Evolutionary conservation across 352 stramenopile species (phyloP).

Genomic region (Pythium plurisporium): DNA sequence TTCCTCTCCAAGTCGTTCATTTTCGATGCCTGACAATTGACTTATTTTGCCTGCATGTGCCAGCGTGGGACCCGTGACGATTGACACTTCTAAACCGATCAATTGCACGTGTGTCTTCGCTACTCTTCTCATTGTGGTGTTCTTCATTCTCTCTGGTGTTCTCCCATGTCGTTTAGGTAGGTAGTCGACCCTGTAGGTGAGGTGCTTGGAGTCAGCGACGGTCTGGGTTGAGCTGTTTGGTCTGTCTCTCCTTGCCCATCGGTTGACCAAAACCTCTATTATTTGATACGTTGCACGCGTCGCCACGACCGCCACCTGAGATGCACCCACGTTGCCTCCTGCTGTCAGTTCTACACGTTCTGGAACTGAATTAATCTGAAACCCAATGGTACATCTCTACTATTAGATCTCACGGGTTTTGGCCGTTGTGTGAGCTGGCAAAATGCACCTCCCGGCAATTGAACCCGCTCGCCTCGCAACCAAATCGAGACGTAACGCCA

Average conservation of each 20-base stretch:
- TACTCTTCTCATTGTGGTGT: background rate
- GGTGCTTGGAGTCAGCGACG: too few relatives aligned
- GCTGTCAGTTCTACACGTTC: background rate
- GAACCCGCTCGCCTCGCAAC: background rate
- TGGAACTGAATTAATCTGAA: slow-evolving; percentile 9
- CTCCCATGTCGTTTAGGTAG: background rate
- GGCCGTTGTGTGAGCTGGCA: slow-evolving; percentile 3
- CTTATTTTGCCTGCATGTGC: background rate
- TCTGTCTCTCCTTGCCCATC: slow-evolving; percentile 12
- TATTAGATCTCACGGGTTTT: background rate
- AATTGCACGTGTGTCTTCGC: slow-evolving; percentile 2
- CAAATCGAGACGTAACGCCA: slow-evolving; percentile 8
- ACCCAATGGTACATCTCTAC: background rate
- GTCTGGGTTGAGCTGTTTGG: background rate
- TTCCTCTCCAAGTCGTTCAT: slow-evolving; percentile 10
- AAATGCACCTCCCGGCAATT: background rate
- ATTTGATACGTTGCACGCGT: background rate
- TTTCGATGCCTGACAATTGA: too few relatives aligned
- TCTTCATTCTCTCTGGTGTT: background rate
- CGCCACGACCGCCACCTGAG: background rate
- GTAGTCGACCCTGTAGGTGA: too few relatives aligned
- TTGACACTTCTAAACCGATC: background rate
- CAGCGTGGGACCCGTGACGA: background rate
- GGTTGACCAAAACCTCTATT: slow-evolving; percentile 10
- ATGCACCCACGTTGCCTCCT: too few relatives aligned